Evolutionary conservation across 2,329 filamentous ascomycete species (phyloP).

Genomic region (Colletotrichum salicis): DNA sequence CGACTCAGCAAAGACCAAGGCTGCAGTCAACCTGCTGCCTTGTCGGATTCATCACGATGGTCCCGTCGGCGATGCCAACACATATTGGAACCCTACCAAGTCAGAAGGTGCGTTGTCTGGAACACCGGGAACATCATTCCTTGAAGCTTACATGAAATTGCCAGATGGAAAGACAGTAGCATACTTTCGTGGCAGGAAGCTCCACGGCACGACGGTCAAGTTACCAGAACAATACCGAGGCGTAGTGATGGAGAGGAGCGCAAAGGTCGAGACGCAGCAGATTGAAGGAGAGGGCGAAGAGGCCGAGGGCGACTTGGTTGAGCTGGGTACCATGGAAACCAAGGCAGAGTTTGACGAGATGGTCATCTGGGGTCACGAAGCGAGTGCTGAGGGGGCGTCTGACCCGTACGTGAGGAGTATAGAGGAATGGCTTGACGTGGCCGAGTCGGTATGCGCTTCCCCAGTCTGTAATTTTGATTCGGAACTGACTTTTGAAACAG

Average conservation of each 20-base stretch:
- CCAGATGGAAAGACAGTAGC: conserved; percentile 64
- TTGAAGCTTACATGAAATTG: conserved; percentile 18
- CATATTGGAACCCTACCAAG: conserved; percentile 76
- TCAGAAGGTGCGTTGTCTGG: conserved; percentile 53
- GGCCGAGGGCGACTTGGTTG: conserved; percentile 56
- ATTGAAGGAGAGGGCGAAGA: conserved; percentile 52
- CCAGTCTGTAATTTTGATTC: background rate
- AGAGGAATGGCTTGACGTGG: conserved; percentile 82
- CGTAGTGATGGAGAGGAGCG: conserved; percentile 64
- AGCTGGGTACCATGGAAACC: conserved; percentile 67
- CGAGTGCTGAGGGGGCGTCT: conserved; percentile 65
- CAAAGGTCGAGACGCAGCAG: conserved; percentile 44
- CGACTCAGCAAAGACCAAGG: conserved; percentile 44
- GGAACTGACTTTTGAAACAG: conserved; percentile 40
- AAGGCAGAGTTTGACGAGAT: conserved; percentile 78
- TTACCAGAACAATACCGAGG: conserved; percentile 80
- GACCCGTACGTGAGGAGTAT: conserved; percentile 81
- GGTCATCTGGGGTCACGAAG: conserved; percentile 87
- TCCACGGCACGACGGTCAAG: conserved; percentile 73
- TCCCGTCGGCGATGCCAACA: conserved; percentile 68
- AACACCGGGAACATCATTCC: background rate
- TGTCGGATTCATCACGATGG: conserved; percentile 85
- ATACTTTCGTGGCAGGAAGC: conserved; percentile 83
- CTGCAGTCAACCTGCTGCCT: conserved; percentile 78
- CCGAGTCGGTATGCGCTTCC: conserved; percentile 67